Conservation (phyloP, 495 filamentous ascomycete genomes). For the Penicillium taxi region DNA sequence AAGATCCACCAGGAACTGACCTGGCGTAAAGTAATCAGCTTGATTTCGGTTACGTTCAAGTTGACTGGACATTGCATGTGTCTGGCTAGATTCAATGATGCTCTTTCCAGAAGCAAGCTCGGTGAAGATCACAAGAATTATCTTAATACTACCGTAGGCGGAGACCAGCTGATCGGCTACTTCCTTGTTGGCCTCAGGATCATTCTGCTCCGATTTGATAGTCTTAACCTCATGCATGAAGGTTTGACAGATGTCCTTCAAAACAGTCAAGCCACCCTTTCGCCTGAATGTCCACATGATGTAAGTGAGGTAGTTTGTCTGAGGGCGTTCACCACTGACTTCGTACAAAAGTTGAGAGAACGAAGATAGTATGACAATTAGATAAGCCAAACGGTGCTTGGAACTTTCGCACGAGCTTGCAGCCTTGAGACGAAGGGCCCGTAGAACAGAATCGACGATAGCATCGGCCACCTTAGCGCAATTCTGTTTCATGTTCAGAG, state of each 20-base stretch:
- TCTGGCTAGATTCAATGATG: slow-evolving; percentile 64
- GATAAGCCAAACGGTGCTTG: slow-evolving; percentile 60
- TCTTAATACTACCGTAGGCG: slow-evolving; percentile 63
- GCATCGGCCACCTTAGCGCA: slow-evolving; percentile 64
- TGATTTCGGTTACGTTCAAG: slow-evolving; percentile 49
- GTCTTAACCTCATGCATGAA: slow-evolving; percentile 61
- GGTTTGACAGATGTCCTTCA: slow-evolving; percentile 65
- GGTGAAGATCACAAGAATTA: slow-evolving; percentile 75
- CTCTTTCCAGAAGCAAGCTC: slow-evolving; percentile 68
- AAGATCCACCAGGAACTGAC: slow-evolving; percentile 82
- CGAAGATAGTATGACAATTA: slow-evolving; percentile 69
- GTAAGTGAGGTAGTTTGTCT: slow-evolving; percentile 63
- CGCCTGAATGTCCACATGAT: slow-evolving; percentile 83
- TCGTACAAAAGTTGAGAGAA: slow-evolving; percentile 75
- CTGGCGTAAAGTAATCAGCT: slow-evolving; percentile 59
- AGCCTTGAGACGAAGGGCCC: slow-evolving; percentile 49
- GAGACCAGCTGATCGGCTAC: slow-evolving; percentile 44
- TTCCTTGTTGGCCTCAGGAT: slow-evolving; percentile 36
- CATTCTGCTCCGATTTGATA: slow-evolving; percentile 28
- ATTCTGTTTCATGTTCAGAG: slow-evolving; percentile 59
- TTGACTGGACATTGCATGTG: slow-evolving; percentile 50
- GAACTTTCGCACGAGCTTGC: slow-evolving; percentile 34
- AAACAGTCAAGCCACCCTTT: slow-evolving; percentile 59
- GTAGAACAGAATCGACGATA: slow-evolving; percentile 61
- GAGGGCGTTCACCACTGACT: slow-evolving; percentile 48